Evolutionary conservation across 768 basidiomycete genomes (phyloP).

Genomic region (Termitomyces eurrhizus): DNA sequence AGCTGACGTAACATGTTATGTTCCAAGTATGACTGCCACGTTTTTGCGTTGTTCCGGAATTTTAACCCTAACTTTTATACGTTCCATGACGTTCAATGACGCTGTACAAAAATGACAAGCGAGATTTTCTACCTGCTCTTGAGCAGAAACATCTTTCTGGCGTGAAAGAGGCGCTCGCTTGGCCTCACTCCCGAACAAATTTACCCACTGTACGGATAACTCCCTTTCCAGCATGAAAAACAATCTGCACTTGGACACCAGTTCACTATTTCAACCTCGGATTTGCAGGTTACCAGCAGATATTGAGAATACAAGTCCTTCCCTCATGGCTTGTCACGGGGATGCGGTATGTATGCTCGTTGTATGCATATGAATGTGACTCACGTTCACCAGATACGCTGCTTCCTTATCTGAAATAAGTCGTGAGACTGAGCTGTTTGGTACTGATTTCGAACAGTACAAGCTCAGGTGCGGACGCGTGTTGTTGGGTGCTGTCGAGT

Average conservation of each 20-base stretch:
- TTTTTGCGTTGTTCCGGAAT: no score
- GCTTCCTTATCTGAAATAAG: conserved; percentile 95
- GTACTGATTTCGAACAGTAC: conserved; percentile 78
- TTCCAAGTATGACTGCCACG: no score
- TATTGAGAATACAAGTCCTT: conserved; percentile 92
- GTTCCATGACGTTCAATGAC: no score
- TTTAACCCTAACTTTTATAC: no score
- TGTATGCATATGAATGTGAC: neutral
- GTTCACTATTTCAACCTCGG: conserved; percentile 98
- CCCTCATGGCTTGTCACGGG: conserved; percentile 98
- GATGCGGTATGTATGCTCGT: conserved; percentile 72
- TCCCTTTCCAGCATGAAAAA: no score
- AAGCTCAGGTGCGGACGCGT: neutral
- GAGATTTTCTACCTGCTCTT: conserved; percentile 33
- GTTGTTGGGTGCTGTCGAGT: neutral
- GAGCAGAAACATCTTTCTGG: conserved; percentile 91
- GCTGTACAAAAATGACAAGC: no score
- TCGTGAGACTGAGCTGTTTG: conserved; percentile 95
- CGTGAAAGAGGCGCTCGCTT: conserved; percentile 53
- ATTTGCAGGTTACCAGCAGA: conserved; percentile 89
- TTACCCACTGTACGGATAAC: conserved; percentile 82
- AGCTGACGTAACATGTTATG: neutral
- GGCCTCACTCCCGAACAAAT: conserved; percentile 67
- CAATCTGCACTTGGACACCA: conserved; percentile 91
- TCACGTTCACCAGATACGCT: conserved; percentile 23